Conservation (phyloP, 2,329 filamentous ascomycete genomes). For the Arthrocladium fulminans region DNA sequence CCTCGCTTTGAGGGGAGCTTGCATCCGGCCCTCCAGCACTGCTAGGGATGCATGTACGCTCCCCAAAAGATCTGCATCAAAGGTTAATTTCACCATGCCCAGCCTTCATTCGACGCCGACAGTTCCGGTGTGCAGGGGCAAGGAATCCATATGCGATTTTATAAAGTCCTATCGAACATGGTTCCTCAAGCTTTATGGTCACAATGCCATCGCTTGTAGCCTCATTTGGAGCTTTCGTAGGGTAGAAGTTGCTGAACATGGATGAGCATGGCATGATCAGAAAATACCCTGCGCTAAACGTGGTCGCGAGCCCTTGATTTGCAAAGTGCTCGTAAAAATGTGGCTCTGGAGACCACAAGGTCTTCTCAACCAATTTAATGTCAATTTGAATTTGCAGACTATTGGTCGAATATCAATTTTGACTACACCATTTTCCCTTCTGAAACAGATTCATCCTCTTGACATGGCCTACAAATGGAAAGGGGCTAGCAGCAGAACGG, state of each 20-base stretch:
- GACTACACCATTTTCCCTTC: neutral
- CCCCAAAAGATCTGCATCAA: neutral
- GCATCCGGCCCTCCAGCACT: conserved; percentile 9
- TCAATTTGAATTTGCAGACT: neutral
- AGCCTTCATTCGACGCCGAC: neutral
- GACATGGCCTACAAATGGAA: neutral
- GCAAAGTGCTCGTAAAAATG: too few species aligned
- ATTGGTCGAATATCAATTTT: conserved; percentile 3
- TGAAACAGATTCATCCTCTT: neutral
- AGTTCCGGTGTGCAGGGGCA: neutral
- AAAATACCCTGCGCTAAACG: neutral
- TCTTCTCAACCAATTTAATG: neutral
- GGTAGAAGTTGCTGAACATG: neutral
- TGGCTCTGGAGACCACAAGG: neutral
- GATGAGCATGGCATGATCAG: neutral
- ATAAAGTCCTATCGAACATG: too few species aligned
- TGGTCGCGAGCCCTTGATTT: neutral
- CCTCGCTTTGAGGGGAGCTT: conserved; percentile 5
- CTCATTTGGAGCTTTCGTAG: neutral
- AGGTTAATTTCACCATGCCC: neutral
- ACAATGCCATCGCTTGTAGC: neutral
- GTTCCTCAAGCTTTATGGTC: too few species aligned
- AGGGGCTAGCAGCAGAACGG: neutral
- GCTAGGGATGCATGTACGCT: neutral
- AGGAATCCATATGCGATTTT: neutral